A percentile compares a stretch with the other conserved stretches of the same genome.
Conservation (phyloP, 176 grass and related monocot genomes). For the Pontederia crassipes region DNA sequence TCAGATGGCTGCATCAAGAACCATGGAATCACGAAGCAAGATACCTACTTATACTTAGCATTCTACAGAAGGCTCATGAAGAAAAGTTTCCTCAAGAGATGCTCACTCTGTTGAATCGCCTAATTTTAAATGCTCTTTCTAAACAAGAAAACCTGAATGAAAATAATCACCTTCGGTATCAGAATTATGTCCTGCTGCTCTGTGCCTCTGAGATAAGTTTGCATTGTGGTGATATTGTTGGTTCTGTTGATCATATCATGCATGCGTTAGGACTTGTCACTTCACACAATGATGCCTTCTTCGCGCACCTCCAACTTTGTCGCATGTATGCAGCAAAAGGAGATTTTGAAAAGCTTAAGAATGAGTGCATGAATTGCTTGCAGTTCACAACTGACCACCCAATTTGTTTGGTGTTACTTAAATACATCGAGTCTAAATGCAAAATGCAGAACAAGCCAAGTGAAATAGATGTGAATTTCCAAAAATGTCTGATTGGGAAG, state of each 20-base stretch:
- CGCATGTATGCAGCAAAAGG: constrained; percentile 48
- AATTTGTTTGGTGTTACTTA: constrained; percentile 74
- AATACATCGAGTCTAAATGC: constrained; percentile 70
- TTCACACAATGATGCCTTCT: constrained; percentile 41
- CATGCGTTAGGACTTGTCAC: constrained; percentile 38
- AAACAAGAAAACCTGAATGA: constrained; percentile 26
- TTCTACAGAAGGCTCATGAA: constrained; percentile 78
- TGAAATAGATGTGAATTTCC: constrained; percentile 48
- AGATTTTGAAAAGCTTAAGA: constrained; percentile 47
- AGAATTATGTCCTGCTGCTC: constrained; percentile 49
- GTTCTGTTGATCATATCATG: constrained; percentile 35
- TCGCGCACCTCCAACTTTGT: constrained; percentile 70
- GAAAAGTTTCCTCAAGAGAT: constrained; percentile 62
- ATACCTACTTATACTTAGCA: constrained; percentile 60
- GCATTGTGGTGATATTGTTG: constrained; percentile 49
- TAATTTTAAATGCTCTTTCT: constrained; percentile 51
- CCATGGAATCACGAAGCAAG: constrained; percentile 77
- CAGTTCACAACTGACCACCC: constrained; percentile 38
- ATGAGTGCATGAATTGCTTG: constrained; percentile 68
- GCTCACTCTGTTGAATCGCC: constrained; percentile 43
- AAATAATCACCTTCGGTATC: constrained; percentile 31
- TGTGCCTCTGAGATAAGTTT: constrained; percentile 72
- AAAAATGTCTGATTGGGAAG: constrained; percentile 41
- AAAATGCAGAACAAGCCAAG: constrained; percentile 38
- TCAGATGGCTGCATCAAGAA: constrained; percentile 75